phyloP scores from a whole-genome alignment of 352 stramenopile genomes.

The Phytopythium delawarense region DNA sequence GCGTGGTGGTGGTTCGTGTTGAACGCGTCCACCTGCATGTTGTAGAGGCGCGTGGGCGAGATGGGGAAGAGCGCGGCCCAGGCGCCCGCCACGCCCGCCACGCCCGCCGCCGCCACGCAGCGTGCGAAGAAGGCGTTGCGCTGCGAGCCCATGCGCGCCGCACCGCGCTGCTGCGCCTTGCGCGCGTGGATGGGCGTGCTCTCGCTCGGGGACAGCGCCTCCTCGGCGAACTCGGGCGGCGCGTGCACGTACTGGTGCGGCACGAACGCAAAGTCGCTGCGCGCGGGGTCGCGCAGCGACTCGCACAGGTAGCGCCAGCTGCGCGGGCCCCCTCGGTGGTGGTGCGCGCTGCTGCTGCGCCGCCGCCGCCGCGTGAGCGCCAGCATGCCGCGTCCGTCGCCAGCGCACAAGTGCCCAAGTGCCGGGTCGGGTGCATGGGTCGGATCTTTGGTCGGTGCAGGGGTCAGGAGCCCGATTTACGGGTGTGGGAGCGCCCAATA shows the following conservation, averaged over 20 bases:
- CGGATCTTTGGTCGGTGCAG: not conserved
- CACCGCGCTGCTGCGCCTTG: slow-evolving; percentile 7
- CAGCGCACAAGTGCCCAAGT: not conserved
- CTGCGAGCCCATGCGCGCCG: slow-evolving; percentile 10
- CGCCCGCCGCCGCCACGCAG: slow-evolving; percentile 46
- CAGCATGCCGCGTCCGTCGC: not conserved
- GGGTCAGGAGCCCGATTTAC: not conserved
- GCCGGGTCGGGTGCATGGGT: not conserved
- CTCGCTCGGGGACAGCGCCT: slow-evolving; percentile 37
- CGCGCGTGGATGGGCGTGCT: slow-evolving; percentile 65
- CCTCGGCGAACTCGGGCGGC: slow-evolving; percentile 28
- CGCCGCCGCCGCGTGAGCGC: not conserved
- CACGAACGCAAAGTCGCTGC: slow-evolving; percentile 81
- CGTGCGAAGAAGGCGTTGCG: slow-evolving; percentile 58
- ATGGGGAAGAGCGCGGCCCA: slow-evolving; percentile 75
- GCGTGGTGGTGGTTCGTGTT: slow-evolving; percentile 61
- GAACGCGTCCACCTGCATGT: slow-evolving; percentile 85
- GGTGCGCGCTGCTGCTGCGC: not conserved
- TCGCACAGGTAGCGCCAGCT: slow-evolving; percentile 63
- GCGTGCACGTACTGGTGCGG: slow-evolving; percentile 73
- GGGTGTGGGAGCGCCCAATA: not conserved
- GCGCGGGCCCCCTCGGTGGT: not conserved
- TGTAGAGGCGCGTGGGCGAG: slow-evolving; percentile 64
- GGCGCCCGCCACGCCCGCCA: slow-evolving; percentile 34
- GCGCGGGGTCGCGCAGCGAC: slow-evolving; percentile 56